These are phyloP conservation scores for Primulina tabacum DNA, from an alignment of 257 asterid genomes.

Conservation along the genomic window DNA sequence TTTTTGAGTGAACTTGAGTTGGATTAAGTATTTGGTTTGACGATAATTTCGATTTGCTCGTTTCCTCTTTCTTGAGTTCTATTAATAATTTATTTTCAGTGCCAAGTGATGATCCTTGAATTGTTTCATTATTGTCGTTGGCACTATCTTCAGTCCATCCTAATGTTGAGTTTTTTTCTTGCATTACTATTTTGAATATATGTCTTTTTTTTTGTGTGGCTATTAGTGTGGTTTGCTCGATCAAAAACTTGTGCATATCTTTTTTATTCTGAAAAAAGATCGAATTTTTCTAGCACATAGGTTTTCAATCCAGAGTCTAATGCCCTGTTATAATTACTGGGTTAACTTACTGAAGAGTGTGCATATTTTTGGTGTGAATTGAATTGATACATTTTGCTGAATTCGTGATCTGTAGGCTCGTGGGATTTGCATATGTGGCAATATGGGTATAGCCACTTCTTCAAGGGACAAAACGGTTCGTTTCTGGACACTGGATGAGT, in stretches of 20 bases:
- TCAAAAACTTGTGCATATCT: not conserved
- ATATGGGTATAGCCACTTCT: constrained; percentile 85
- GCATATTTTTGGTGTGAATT: constrained; percentile 6
- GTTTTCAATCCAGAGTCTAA: constrained; percentile 11
- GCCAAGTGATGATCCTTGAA: not conserved
- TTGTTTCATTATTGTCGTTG: not conserved
- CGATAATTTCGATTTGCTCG: not conserved
- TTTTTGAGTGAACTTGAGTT: not conserved
- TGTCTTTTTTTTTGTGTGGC: not conserved
- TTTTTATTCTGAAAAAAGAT: no score
- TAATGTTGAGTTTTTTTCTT: no score
- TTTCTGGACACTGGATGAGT: constrained; percentile 69
- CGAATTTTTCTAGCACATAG: no score
- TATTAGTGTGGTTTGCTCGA: constrained; percentile 4
- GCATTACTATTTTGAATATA: not conserved
- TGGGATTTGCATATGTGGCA: constrained; percentile 81
- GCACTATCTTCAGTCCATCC: no score
- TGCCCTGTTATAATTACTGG: not conserved
- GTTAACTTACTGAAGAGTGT: constrained; percentile 5
- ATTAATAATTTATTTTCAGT: no score
- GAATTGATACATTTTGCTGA: not conserved
- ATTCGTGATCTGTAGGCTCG: constrained; percentile 57
- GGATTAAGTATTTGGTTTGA: constrained; percentile 1
- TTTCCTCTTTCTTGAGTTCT: not conserved
- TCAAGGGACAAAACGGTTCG: constrained; percentile 87